phyloP scores from a whole-genome alignment of 2,329 filamentous ascomycete species.

The Xylaria sp. region DNA sequence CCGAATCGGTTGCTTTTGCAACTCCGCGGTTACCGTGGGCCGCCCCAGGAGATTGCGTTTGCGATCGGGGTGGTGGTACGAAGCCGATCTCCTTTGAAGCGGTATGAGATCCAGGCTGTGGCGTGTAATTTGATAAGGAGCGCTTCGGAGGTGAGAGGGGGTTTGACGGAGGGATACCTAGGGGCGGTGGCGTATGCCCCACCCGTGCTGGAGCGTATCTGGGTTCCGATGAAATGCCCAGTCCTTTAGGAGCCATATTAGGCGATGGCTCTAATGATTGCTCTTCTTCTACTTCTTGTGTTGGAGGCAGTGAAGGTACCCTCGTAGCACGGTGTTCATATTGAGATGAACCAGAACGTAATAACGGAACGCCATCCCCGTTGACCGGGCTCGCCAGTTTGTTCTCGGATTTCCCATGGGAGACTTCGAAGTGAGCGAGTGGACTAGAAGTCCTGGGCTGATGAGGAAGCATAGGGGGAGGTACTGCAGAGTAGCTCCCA shows the following conservation, averaged over 20 bases:
- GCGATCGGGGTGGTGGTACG: conserved; percentile 66
- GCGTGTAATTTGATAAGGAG: conserved; percentile 61
- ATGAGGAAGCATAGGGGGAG: conserved; percentile 63
- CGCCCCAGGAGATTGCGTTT: conserved; percentile 70
- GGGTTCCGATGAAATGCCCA: conserved; percentile 47
- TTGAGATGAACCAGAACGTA: conserved; percentile 62
- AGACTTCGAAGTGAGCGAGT: conserved; percentile 70
- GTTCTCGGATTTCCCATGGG: conserved; percentile 53
- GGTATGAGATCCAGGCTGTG: conserved; percentile 51
- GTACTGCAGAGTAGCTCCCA: conserved; percentile 55
- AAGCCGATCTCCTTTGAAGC: conserved; percentile 54
- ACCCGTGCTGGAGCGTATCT: conserved; percentile 54
- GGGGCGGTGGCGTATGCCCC: conserved; percentile 63
- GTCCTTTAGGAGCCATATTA: conserved; percentile 39
- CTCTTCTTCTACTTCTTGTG: conserved; percentile 70
- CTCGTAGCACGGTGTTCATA: conserved; percentile 66
- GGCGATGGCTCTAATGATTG: conserved; percentile 51
- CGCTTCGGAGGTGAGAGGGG: conserved; percentile 68
- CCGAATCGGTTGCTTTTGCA: conserved; percentile 53
- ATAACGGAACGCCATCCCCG: conserved; percentile 55
- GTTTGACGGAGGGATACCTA: conserved; percentile 53
- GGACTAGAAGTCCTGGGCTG: conserved; percentile 74
- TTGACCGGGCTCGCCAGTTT: conserved; percentile 47
- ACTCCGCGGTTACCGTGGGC: conserved; percentile 53
- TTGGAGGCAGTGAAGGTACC: conserved; percentile 68